Base-by-base conservation (phyloP, 768 basidiomycete species). In the Asterophora lycoperdoides region DNA sequence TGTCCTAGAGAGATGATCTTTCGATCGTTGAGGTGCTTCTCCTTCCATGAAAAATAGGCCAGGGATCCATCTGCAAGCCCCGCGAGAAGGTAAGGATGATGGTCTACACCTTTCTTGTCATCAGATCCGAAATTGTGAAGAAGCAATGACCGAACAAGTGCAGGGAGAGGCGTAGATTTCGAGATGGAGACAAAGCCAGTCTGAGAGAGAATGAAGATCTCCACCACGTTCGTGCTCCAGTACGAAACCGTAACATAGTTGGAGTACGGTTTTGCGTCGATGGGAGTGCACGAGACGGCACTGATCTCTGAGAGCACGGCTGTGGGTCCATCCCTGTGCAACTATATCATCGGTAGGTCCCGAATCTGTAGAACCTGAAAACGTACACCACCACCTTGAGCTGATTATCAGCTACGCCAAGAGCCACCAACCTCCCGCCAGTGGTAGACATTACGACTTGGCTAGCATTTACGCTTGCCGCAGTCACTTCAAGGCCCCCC, bases 31-130 rank as follows among this genome's bases (percentile, higher is more conserved):
- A 76, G 58, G n/a, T 60, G 50, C 36, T 64, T 64, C 7, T 64
- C 66, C 52, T 76, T 72, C 64, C 84, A 81, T 0, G 66, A 49
- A 56, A 79, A 80, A 9, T 78, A 71, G 4, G 79, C 76, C 20
- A 93, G 69, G 13, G 80, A 80, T 1, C 93, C 93, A 60, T 95
- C 81, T 2, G 76, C 80, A 8, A 92, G 71, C 3, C 92, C 92
- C 14, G 79, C 79, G 26, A 95, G 70, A 8, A 94, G 70, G 52
- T 84, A 78, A 1, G 80, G 57, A 60, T 75, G 65, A 48, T 70
- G 56, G 63, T 75, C 54, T 35, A 54, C 36, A 55, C 58, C 63
- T 60, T 71, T 64, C 20, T 42, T 64, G 37, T 63, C 64, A 23
- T 60, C 72, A 55, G 43, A 56, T 38, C 77, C 77, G 61, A 93